Percentiles rank a stretch among this genome's conserved stretches.
Evolutionary conservation across 495 filamentous ascomycete genomes (phyloP).

Genomic region (Daldinia decipiens): DNA sequence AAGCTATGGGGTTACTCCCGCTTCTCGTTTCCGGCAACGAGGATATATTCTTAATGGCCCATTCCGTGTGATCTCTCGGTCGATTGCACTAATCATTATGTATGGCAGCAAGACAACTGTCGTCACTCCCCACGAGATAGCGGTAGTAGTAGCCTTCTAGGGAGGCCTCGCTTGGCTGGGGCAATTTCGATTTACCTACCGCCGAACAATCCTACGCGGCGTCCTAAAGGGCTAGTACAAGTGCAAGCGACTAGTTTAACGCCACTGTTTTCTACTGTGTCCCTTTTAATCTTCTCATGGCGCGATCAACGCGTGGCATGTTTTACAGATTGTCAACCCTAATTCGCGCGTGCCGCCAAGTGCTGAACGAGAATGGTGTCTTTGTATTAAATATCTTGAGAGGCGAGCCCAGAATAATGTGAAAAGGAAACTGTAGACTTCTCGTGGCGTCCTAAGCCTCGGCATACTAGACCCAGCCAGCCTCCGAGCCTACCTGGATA

Average conservation of each 20-base stretch:
- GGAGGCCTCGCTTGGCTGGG: slow-evolving; percentile 30
- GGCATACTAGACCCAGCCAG: slow-evolving; percentile 8
- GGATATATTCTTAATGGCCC: slow-evolving; percentile 4
- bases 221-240: slow-evolving; percentile 19
- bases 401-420: slow-evolving; percentile 29
- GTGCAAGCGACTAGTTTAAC: slow-evolving; percentile 22
- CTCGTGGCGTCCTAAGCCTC: slow-evolving; percentile 21
- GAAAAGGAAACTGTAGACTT: slow-evolving; percentile 17
- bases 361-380: slow-evolving; percentile 11
- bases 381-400: not conserved
- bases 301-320: slow-evolving; percentile 24
- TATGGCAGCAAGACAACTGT: slow-evolving; percentile 10
- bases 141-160: slow-evolving; percentile 24
- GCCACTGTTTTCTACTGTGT: slow-evolving; percentile 34
- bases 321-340: slow-evolving; percentile 13
- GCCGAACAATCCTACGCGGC: slow-evolving; percentile 9
- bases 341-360: slow-evolving; percentile 23
- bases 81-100: slow-evolving; percentile 10
- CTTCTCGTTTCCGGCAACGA: slow-evolving; percentile 11
- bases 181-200: slow-evolving; percentile 30
- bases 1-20: slow-evolving; percentile 19
- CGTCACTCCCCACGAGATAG: slow-evolving; percentile 21
- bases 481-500: not conserved
- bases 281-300: slow-evolving; percentile 31
- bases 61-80: slow-evolving; percentile 11